Base-by-base conservation (phyloP, 139 green algal species). In the Coelastrella sp. region DNA sequence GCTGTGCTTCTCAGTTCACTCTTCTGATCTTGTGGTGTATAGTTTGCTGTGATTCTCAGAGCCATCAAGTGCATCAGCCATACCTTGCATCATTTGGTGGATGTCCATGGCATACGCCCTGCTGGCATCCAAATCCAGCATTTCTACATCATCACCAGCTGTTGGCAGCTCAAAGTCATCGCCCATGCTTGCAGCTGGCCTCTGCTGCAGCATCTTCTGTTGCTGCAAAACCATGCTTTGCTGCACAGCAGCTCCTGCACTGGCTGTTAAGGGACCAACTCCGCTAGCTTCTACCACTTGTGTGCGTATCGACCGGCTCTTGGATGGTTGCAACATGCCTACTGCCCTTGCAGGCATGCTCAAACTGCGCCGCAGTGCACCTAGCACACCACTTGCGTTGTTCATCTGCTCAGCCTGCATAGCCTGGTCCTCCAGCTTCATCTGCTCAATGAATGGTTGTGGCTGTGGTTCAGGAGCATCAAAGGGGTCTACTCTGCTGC, bases 391-490 rank as follows among this genome's bases (percentile, higher is more conserved):
- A 25, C 15, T 51, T 60, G 34, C 30, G 15, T 27, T 23, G 32
- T 23, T 35, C 25, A 30, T 38, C 75, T 66, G 72, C 27, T 15
- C 41, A 38, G 48, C 72, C 48, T 67, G 35, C 75, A 82, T 57
- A 35, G 53, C 75, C 35, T 50, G 48, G 35, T 82, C 75, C 23
- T 71, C 75, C 48, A 23, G 9, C 25, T 60, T 59, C 75, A 82
- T 69, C 75, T 82, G 53, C 38, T 82, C 75, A 25, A 69, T 35
- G 27, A 82, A 82, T 9, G 51, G 35, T 35, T 69, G 75, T 43
- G 35, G 35, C 75, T 82, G 25, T 2, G 75, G 75, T 53, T 82
- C 75, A 68, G 53, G 35, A 11, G 75, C 75, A 30, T 82, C 75
- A 27, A 82, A 82, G 53, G 75, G 75, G 37, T 82, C 75, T 35